These are phyloP conservation scores for Limnanthes douglasii DNA, from an alignment of 345 rosid species.

Conservation along the genomic window DNA sequence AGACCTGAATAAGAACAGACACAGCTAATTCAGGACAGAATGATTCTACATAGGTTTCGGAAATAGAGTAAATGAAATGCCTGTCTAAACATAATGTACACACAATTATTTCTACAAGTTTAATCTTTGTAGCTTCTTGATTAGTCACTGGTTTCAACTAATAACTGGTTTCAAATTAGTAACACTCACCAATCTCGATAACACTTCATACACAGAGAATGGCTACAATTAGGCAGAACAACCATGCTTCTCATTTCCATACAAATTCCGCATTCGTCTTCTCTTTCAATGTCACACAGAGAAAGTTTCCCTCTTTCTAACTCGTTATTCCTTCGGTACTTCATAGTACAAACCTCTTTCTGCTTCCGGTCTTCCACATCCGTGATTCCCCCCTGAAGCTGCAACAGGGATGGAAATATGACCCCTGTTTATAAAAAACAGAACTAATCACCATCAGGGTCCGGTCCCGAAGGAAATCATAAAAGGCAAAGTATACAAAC, in stretches of 20 bases:
- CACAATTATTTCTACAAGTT: not conserved
- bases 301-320: constrained; percentile 23
- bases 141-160: not conserved
- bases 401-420: constrained; percentile 67
- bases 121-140: not conserved
- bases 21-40: not conserved
- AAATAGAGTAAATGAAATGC: not conserved
- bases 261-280: constrained; percentile 78
- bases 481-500: no score
- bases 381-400: constrained; percentile 55
- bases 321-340: constrained; percentile 43
- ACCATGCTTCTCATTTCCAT: constrained; percentile 44
- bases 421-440: constrained; percentile 23
- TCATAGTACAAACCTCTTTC: constrained; percentile 26
- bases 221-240: constrained; percentile 63
- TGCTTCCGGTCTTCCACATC: constrained; percentile 63
- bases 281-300: constrained; percentile 38
- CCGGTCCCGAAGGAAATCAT: no score
- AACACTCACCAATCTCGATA: constrained; percentile 51
- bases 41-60: not conserved
- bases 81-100: not conserved
- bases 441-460: not conserved
- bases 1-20: constrained; percentile 25
- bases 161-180: no score
- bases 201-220: constrained; percentile 61